Evolutionary conservation across 2,329 filamentous ascomycete species (phyloP).

Genomic region (Sporothrix brunneoviolacea): DNA sequence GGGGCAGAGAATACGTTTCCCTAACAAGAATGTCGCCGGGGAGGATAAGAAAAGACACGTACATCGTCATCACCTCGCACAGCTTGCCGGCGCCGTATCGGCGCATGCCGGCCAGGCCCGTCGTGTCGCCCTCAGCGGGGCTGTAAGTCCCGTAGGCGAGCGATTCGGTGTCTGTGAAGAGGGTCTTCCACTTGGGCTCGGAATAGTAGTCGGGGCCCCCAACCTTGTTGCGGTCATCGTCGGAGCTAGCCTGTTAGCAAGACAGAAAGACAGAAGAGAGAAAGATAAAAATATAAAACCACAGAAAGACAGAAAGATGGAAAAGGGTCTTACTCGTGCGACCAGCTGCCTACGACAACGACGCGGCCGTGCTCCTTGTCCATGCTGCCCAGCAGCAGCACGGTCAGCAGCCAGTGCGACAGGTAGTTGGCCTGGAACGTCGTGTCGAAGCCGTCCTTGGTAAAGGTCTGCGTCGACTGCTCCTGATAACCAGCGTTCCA

Average conservation of each 20-base stretch:
- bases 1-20: no score
- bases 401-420: slow-evolving; percentile 26
- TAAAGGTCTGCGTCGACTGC: slow-evolving; percentile 22
- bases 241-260: slow-evolving; percentile 17
- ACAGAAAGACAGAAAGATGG: background rate
- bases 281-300: background rate
- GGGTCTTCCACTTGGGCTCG: slow-evolving; percentile 21
- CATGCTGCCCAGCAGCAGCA: slow-evolving; percentile 28
- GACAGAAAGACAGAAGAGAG: background rate
- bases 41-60: no score
- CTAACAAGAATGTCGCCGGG: no score
- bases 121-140: slow-evolving; percentile 20
- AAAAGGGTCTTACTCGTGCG: slow-evolving; percentile 25
- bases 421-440: slow-evolving; percentile 29
- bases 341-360: slow-evolving; percentile 26
- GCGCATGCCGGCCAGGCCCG: slow-evolving; percentile 21
- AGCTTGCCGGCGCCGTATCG: slow-evolving; percentile 29
- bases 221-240: slow-evolving; percentile 13
- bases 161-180: slow-evolving; percentile 20
- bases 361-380: slow-evolving; percentile 27
- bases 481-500: slow-evolving; percentile 24
- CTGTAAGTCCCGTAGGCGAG: slow-evolving; percentile 25
- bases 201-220: slow-evolving; percentile 16
- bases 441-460: slow-evolving; percentile 28
- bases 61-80: slow-evolving; percentile 29